Base-by-base conservation (phyloP, 805 yeast species). In the Ogataea dorogensis region DNA sequence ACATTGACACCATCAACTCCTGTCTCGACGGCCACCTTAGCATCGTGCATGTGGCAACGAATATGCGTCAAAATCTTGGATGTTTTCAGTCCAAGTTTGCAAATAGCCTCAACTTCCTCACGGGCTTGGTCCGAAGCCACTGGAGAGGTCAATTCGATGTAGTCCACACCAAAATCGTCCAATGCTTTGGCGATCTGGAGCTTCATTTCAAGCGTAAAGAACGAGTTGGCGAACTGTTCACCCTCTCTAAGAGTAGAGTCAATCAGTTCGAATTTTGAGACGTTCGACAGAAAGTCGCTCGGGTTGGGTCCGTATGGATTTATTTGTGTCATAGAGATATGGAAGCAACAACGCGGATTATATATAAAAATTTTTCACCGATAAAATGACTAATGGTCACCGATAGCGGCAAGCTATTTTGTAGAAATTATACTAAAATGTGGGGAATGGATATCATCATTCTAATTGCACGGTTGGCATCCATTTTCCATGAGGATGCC, bases 1-100 rank as follows among this genome's bases (percentile, higher is more conserved):
- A 91, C 96, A 68, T 93, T 97, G 45, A 91, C 98, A 67, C 98
- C 98, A 62, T 93, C 98, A 36, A 93, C 98, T 62, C 98, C 98
- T 24, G 98, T 91, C 58, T 86, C 93, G 31, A 91, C 98, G 5
- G 98, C 98, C 42, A 93, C 86, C 54, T 82, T 76, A 39, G 98
- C 98, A 58, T 93, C 98, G 65, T 91, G 98, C 97, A 91, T 91
- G 68, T 91, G 97, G 68, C 98, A 91, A 67, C 98, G 79, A 51
- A 93, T 93, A 64, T 91, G 98, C 32, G 98, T 91, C 51, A 91
- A 76, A 47, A 93, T 87, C 71, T 93, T 91, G 47, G 80, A 73
- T 49, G 22, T 91, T 69, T 85, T 87, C 63, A 91, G 78, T 8
- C 98, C 98, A 51, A 93, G 75, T 72, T 93, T 91, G 75, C 98